These are phyloP conservation scores for Botrytis cinerea DNA, from an alignment of 2,329 filamentous ascomycete species.

Conservation along the genomic window DNA sequence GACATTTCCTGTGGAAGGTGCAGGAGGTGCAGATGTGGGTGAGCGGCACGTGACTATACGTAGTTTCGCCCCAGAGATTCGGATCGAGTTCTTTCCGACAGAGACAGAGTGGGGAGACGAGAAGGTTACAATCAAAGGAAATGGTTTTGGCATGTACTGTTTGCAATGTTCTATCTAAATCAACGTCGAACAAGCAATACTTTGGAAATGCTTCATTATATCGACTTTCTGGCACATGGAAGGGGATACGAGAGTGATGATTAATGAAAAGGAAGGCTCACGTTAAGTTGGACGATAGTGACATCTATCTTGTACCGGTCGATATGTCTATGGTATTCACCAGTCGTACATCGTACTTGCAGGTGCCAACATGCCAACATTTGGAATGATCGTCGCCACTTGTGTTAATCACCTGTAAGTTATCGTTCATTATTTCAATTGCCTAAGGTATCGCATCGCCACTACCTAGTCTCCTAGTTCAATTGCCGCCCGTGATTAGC, in stretches of 20 bases:
- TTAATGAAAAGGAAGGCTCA: neutral
- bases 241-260: neutral
- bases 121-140: neutral
- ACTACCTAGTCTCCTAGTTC: neutral
- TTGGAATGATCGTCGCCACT: neutral
- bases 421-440: neutral
- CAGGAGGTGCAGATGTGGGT: neutral
- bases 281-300: neutral
- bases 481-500: neutral
- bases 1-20: no score
- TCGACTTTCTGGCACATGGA: neutral
- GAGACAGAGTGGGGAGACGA: no score
- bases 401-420: neutral
- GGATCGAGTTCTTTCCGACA: conserved; percentile 1
- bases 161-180: neutral
- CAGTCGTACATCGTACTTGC: neutral
- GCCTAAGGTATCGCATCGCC: neutral
- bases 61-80: neutral
- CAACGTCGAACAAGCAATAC: neutral
- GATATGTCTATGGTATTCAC: neutral
- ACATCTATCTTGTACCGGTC: neutral
- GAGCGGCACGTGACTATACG: neutral
- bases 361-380: neutral
- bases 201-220: neutral
- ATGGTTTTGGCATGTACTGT: neutral